phyloP scores from a whole-genome alignment of 257 asterid genomes.

The Leonotis leonurus region DNA sequence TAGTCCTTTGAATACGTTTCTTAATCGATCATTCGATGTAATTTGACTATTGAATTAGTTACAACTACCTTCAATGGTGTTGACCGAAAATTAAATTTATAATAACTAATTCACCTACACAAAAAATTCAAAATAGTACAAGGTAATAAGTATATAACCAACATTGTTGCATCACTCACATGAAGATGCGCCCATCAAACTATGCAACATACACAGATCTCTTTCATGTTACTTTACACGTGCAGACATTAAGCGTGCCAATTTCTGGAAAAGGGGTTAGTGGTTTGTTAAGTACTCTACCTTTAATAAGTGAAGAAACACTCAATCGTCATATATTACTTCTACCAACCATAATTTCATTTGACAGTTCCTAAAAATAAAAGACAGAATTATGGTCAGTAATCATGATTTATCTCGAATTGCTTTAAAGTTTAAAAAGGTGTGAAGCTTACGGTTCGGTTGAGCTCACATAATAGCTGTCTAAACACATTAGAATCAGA shows the following conservation, averaged over 20 bases:
- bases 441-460: too few relatives aligned
- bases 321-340: neutral
- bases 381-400: too few relatives aligned
- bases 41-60: neutral
- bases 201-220: too few relatives aligned
- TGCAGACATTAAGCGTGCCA: neutral
- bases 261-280: neutral
- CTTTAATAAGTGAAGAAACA: neutral
- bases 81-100: neutral
- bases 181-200: neutral
- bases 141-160: neutral
- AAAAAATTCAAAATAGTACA: neutral
- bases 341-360: neutral
- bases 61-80: neutral
- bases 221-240: too few relatives aligned
- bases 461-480: too few relatives aligned
- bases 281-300: neutral
- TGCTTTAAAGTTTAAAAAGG: too few relatives aligned
- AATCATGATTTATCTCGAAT: too few relatives aligned
- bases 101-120: neutral
- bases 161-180: neutral
- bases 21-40: neutral
- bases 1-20: too few relatives aligned
- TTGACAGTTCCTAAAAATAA: too few relatives aligned
- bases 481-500: too few relatives aligned